Evolutionary conservation across 331 rosid species (phyloP).

Genomic region (Pyrus hybrid): DNA sequence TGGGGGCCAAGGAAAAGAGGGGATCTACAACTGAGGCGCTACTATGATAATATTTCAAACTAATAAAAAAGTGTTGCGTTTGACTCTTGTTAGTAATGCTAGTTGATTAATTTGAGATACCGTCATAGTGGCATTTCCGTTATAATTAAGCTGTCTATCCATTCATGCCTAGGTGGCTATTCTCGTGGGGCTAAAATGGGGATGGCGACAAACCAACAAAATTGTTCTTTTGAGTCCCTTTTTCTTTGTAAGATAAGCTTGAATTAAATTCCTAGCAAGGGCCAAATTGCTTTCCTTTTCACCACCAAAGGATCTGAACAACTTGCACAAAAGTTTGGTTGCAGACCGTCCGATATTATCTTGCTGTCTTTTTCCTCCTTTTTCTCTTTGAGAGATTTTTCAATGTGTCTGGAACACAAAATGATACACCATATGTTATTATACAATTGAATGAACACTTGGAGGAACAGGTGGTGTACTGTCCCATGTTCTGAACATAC

Average conservation of each 20-base stretch:
- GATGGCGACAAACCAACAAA: constrained; percentile 18
- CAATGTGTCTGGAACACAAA: too few species aligned
- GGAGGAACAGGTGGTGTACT: too few species aligned
- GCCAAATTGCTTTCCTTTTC: constrained; percentile 20
- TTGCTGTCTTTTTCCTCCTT: background rate
- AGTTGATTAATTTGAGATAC: too few species aligned
- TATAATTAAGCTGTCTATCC: too few species aligned
- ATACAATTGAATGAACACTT: too few species aligned
- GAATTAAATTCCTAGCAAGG: background rate
- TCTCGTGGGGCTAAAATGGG: background rate
- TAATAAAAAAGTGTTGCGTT: background rate
- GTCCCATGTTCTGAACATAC: fast-evolving
- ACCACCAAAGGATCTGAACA: constrained; percentile 10
- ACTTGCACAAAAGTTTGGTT: constrained; percentile 20
- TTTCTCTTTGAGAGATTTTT: background rate
- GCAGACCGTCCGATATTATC: background rate
- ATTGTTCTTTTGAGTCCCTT: background rate
- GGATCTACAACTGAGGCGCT: background rate
- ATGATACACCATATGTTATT: too few species aligned
- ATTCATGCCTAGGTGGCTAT: background rate
- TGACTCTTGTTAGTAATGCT: too few species aligned
- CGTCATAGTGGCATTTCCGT: background rate
- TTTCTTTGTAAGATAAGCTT: too few species aligned
- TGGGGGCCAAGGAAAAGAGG: background rate
- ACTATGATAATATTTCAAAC: too few species aligned